Conservation (phyloP, 495 filamentous ascomycete genomes). For the Tuber brumale region DNA sequence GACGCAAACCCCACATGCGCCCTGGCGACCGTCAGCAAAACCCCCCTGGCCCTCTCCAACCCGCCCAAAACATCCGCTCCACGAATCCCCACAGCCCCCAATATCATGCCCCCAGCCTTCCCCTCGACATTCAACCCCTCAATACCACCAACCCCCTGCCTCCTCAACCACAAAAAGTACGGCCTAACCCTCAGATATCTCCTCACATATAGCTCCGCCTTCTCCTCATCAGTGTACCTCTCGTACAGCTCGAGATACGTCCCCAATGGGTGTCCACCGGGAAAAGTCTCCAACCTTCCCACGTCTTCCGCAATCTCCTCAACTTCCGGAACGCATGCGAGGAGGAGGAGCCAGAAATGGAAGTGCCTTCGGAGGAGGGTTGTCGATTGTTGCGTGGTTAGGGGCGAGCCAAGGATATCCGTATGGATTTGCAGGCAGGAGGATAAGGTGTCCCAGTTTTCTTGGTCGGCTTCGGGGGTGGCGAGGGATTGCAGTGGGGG, state of each 20-base stretch:
- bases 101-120: neutral
- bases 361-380: neutral
- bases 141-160: neutral
- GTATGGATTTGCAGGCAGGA: neutral
- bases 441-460: neutral
- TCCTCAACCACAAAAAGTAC: neutral
- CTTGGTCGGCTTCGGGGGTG: neutral
- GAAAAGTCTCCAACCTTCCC: neutral
- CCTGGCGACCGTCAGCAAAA: neutral
- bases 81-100: neutral
- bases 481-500: neutral
- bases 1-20: neutral
- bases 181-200: neutral
- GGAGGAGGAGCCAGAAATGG: conserved; percentile 1
- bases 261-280: neutral
- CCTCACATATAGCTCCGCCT: neutral
- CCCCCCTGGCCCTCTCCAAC: neutral
- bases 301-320: neutral
- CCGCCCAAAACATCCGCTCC: neutral
- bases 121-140: neutral
- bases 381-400: neutral
- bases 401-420: neutral
- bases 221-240: neutral
- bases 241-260: neutral
- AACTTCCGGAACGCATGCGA: neutral